Evolutionary conservation across 805 yeast genomes (phyloP).

Genomic region (Clavispora fructus): DNA sequence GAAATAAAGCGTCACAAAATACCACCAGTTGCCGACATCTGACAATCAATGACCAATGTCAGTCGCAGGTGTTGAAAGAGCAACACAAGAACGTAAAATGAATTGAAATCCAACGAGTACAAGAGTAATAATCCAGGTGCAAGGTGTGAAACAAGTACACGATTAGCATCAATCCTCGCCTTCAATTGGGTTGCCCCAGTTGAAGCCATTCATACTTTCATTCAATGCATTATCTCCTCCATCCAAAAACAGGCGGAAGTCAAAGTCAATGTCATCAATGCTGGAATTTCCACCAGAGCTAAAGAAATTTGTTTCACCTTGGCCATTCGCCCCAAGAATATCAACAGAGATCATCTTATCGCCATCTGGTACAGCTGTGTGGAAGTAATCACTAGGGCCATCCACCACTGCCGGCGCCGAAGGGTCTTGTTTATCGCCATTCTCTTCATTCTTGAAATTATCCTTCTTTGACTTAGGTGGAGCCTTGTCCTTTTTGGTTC

Average conservation of each 20-base stretch:
- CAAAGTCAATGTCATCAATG: constrained; percentile 42
- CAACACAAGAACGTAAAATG: background rate
- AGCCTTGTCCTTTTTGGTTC: constrained; percentile 20
- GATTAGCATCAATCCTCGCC: constrained; percentile 10
- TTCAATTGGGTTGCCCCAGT: constrained; percentile 32
- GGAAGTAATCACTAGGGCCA: constrained; percentile 18
- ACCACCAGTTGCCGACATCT: background rate
- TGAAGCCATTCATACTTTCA: constrained; percentile 33
- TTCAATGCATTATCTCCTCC: constrained; percentile 24
- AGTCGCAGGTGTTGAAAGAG: too few relatives aligned
- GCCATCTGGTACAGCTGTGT: constrained; percentile 6
- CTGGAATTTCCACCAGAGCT: constrained; percentile 19
- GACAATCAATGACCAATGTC: background rate
- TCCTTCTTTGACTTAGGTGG: constrained; percentile 16
- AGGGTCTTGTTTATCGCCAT: constrained; percentile 31
- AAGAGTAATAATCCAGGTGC: background rate
- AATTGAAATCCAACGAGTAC: background rate
- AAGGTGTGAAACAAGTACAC: background rate
- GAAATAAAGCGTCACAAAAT: background rate
- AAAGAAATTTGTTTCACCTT: constrained; percentile 19
- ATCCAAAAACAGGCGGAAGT: constrained; percentile 38
- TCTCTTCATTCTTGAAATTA: constrained; percentile 12
- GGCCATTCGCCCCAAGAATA: constrained; percentile 22
- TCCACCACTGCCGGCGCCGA: constrained; percentile 20
- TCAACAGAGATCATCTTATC: constrained; percentile 35